Evolutionary conservation across 768 basidiomycete species (phyloP), one percentile per base, ranked within the genome.

Genomic region (Cystobasidium onofrii): DNA sequence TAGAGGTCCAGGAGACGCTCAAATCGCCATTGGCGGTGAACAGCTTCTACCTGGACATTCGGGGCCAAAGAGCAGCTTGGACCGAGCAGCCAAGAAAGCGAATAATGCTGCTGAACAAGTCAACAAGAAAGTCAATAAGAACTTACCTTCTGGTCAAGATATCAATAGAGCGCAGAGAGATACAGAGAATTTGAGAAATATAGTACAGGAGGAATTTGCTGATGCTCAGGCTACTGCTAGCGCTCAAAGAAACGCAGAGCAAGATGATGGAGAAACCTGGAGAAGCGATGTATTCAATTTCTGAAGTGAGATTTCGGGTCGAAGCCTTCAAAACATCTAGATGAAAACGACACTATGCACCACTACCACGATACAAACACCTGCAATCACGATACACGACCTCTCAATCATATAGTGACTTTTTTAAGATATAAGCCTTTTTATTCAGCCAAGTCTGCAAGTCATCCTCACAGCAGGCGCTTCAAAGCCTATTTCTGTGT

Each of bases 281-380:
- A 71, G 39, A 36, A 71, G 69, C 39, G 69, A 71, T 60, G 69
- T 60, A 34, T 71, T 71, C 54, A 46, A 71, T 36, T 39, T 71
- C 55, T 71, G 27, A 60, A 20, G 39, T n/a, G n/a, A n/a, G n/a
- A n/a, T n/a, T n/a, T n/a, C n/a, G n/a, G n/a, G n/a, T n/a, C n/a
- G n/a, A n/a, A n/a, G n/a, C n/a, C n/a, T n/a, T n/a, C n/a, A n/a
- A n/a, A n/a, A n/a, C n/a, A n/a, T n/a, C n/a, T n/a, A n/a, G n/a
- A n/a, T n/a, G n/a, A n/a, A n/a, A n/a, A n/a, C n/a, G n/a, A n/a
- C n/a, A n/a, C n/a, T n/a, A n/a, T n/a, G n/a, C n/a, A n/a, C n/a
- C n/a, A 39, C 39, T 39, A 15, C 39, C 6, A 39, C 39, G 6
- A 39, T 39, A 39, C 39, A 6, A 39, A 39, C 39, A 39, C 39